phyloP scores from a whole-genome alignment of 345 rosid genomes.

The Leavenworthia alabamica region DNA sequence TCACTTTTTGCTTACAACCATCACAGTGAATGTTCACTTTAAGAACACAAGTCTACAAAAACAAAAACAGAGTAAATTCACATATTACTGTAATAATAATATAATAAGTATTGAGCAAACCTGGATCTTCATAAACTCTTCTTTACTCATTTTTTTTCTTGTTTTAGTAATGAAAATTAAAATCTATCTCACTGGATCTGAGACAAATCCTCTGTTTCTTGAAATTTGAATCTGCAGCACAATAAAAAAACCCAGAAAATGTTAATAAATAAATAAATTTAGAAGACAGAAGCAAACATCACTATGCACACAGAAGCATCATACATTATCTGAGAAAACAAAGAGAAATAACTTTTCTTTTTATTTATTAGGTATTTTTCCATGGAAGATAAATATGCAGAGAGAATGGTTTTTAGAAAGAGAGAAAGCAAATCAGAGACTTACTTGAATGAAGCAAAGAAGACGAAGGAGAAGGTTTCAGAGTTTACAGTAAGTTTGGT shows the following conservation, averaged over 20 bases:
- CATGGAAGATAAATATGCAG: conserved; percentile 12
- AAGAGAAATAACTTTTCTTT: conserved; percentile 17
- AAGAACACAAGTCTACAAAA: conserved; percentile 91
- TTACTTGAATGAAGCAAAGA: conserved; percentile 34
- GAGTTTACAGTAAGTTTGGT: conserved; percentile 32
- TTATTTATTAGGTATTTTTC: conserved; percentile 3
- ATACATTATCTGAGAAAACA: conserved; percentile 20
- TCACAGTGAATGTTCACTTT: conserved; percentile 96
- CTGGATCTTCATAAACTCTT: conserved; percentile 96
- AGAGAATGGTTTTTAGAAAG: conserved; percentile 11
- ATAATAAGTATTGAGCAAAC: conserved; percentile 31
- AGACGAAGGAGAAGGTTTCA: conserved; percentile 24
- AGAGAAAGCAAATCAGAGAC: conserved; percentile 19
- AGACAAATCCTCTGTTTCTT: conserved; percentile 21
- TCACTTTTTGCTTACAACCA: conserved; percentile 87
- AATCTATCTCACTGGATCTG: conserved; percentile 41
- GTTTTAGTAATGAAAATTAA: background rate
- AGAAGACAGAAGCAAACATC: conserved; percentile 11
- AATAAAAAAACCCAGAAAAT: background rate
- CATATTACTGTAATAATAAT: conserved; percentile 6
- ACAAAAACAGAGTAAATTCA: conserved; percentile 21
- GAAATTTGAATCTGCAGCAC: conserved; percentile 18
- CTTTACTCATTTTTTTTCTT: conserved; percentile 74
- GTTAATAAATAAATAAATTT: background rate
- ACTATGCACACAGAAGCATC: background rate